Base-by-base conservation (phyloP, 2,329 filamentous ascomycete genomes). In the Ophiostoma triangulosporum region DNA sequence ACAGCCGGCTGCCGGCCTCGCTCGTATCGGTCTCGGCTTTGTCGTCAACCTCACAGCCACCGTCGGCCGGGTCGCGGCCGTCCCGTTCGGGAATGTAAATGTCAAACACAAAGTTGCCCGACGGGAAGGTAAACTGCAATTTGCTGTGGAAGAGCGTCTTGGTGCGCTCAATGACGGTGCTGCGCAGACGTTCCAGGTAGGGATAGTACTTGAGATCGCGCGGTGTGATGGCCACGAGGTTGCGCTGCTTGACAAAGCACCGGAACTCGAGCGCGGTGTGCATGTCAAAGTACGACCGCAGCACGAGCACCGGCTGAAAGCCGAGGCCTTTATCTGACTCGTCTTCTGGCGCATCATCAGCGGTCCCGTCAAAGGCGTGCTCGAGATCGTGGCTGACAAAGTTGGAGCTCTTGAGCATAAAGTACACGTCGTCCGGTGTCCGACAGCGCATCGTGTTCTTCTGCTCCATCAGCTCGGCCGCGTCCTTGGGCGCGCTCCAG, bases 401-500 rank as follows among this genome's bases (percentile, higher is more conserved):
- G 62, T 90, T 90, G 26, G 89, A 95, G 63, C 86, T 90, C 70
- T 98, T 98, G 14, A 98, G 76, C 1, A 98, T 77, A 15, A 97
- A 76, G 64, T 97, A 98, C 45, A 98, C 80, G 63, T 98, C 93
- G 65, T 93, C 94, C 3, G 93, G 81, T 0, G 81, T 82, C 4
- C 81, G 83, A 68, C 93, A 98, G 67, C 95, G 88, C 70, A 96
- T 85, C 48, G 87, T 94, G 68, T 98, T 98, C 62, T 83, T 68
- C 75, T 91, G 65, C 69, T 69, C 83, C 69, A 77, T 81, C 67
- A 98, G 96, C 85, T 89, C 96, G 22, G 86, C 88, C 8, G 93
- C 93, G 65, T 98, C 93, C 67, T 96, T 95, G 4, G 93, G 93
- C 4, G 89, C 84, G 6, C 90, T 96, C 93, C 93, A 98, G 71